A percentile compares a stretch with the other conserved stretches of the same genome.
Evolutionary conservation across 345 rosid genomes (phyloP).

Genomic region (Carallia pectinifolia): DNA sequence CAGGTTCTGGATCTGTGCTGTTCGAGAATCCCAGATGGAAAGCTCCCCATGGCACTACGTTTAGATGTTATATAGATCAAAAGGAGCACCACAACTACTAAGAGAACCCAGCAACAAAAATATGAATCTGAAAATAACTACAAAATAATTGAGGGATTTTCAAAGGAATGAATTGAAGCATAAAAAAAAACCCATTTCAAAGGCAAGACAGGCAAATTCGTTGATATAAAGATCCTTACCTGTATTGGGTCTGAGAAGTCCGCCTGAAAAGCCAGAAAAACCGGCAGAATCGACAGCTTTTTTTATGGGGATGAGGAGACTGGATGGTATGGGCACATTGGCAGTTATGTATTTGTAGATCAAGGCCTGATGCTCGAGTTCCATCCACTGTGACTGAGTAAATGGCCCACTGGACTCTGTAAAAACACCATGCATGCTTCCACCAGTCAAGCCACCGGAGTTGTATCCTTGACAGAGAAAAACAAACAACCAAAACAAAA

Average conservation of each 20-base stretch:
- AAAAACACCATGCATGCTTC: constrained; percentile 38
- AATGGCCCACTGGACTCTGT: constrained; percentile 53
- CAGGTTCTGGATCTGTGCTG: constrained; percentile 89
- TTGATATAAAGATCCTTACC: constrained; percentile 37
- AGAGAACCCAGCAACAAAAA: neutral
- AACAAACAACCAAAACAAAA: neutral
- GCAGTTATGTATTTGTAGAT: constrained; percentile 81
- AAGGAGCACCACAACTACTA: neutral
- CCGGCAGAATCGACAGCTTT: constrained; percentile 65
- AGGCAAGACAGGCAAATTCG: neutral
- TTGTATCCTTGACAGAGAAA: constrained; percentile 7
- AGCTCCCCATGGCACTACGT: constrained; percentile 69
- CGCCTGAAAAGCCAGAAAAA: constrained; percentile 40
- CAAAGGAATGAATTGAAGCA: neutral
- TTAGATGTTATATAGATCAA: neutral
- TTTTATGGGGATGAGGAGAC: constrained; percentile 69
- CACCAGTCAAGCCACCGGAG: constrained; percentile 36
- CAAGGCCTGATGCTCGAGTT: constrained; percentile 92
- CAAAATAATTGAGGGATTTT: neutral
- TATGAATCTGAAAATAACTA: neutral
- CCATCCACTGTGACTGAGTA: constrained; percentile 82
- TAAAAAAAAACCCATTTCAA: too few relatives aligned
- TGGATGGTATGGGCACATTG: constrained; percentile 73
- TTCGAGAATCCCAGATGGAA: constrained; percentile 81
- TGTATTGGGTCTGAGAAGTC: constrained; percentile 47